These are phyloP conservation scores for Apocynum venetum DNA, from an alignment of 257 asterid genomes.

Conservation along the genomic window DNA sequence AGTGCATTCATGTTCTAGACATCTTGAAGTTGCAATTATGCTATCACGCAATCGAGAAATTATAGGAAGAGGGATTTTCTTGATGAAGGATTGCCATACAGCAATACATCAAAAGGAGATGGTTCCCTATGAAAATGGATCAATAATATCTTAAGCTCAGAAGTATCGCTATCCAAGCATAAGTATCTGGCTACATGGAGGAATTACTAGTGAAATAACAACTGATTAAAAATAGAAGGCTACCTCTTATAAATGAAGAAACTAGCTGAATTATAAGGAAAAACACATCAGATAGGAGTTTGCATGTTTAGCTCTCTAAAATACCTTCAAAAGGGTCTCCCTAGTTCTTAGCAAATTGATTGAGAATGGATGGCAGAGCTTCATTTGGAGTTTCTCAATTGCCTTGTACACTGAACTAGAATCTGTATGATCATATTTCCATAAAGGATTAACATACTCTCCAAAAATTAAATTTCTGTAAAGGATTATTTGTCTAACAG, in stretches of 20 bases:
- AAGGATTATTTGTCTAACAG: background rate
- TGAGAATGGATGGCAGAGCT: conserved; percentile 62
- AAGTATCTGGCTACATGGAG: background rate
- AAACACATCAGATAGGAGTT: background rate
- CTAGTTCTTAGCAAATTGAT: conserved; percentile 67
- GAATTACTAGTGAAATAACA: background rate
- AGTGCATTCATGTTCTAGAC: background rate
- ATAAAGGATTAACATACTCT: conserved; percentile 24
- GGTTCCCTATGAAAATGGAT: background rate
- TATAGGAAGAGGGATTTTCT: background rate
- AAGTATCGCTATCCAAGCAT: background rate
- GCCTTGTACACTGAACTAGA: conserved; percentile 47
- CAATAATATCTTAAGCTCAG: background rate
- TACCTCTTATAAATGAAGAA: background rate
- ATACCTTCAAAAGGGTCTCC: conserved; percentile 83
- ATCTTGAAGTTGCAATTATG: background rate
- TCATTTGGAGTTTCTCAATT: conserved; percentile 59
- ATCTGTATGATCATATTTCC: conserved; percentile 42
- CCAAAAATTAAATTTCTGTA: background rate
- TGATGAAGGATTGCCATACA: background rate
- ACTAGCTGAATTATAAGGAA: background rate
- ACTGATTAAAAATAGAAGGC: background rate
- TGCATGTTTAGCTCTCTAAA: background rate
- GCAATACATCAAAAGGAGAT: background rate
- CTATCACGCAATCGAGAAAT: background rate